Conservation (phyloP, 371 early-diverging fungal species). For the Quaeritorhiza haematococci region DNA sequence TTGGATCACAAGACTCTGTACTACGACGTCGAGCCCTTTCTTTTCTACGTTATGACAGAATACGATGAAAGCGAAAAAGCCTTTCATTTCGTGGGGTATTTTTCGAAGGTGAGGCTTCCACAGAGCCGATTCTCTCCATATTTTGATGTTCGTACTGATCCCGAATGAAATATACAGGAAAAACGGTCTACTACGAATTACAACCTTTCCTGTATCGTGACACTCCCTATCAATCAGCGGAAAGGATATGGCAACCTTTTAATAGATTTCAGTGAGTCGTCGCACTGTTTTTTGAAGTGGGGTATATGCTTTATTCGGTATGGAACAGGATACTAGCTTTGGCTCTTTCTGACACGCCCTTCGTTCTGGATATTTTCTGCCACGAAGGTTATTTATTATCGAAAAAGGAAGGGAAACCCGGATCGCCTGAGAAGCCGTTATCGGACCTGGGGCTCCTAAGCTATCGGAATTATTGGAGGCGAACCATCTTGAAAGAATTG, state of each 20-base stretch:
- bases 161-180: slow-evolving; percentile 48
- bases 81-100: slow-evolving; percentile 98
- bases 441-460: slow-evolving; percentile 95
- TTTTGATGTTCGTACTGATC: background rate
- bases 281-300: slow-evolving; percentile 15
- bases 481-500: slow-evolving; percentile 27
- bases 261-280: slow-evolving; percentile 75
- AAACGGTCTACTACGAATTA: slow-evolving; percentile 93
- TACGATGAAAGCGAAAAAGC: slow-evolving; percentile 29
- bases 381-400: slow-evolving; percentile 88
- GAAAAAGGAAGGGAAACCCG: slow-evolving; percentile 89
- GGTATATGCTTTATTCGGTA: too few species aligned
- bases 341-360: background rate
- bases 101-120: slow-evolving; percentile 73
- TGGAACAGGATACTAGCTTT: slow-evolving; percentile 1
- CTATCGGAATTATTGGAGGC: slow-evolving; percentile 92
- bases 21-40: slow-evolving; percentile 98
- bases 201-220: slow-evolving; percentile 99
- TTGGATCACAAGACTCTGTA: slow-evolving; percentile 99
- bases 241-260: slow-evolving; percentile 96
- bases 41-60: slow-evolving; percentile 93
- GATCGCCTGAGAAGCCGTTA: slow-evolving; percentile 98
- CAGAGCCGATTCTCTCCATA: background rate
- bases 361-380: too few species aligned
- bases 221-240: slow-evolving; percentile 97